A percentile compares a stretch with the other conserved stretches of the same genome.
Conservation (phyloP, 805 yeast species). For the Pichia rugopelliculosa region DNA sequence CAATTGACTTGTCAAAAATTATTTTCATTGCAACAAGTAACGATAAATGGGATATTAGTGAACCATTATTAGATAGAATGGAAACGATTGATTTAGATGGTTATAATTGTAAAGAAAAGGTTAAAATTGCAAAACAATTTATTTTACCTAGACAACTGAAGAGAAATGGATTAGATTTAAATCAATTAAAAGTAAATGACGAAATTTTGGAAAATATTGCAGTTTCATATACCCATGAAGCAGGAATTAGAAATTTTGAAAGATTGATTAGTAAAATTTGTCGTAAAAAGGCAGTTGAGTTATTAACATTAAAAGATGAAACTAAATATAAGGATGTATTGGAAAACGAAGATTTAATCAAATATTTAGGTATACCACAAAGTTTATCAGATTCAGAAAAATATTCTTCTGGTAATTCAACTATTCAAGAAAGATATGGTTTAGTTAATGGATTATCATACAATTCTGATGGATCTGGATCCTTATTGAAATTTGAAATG, state of each 20-base stretch:
- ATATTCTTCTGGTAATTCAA: conserved; percentile 38
- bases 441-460: conserved; percentile 85
- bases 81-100: conserved; percentile 76
- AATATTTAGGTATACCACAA: conserved; percentile 56
- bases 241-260: conserved; percentile 80
- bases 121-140: conserved; percentile 59
- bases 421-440: conserved; percentile 50
- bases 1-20: conserved; percentile 74
- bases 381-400: conserved; percentile 27
- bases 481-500: conserved; percentile 72
- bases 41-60: conserved; percentile 59
- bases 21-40: conserved; percentile 84
- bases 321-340: conserved; percentile 34
- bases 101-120: conserved; percentile 71
- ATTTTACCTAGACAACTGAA: conserved; percentile 68
- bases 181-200: conserved; percentile 39
- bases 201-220: conserved; percentile 56
- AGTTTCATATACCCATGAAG: conserved; percentile 68
- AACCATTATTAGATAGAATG: conserved; percentile 77
- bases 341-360: conserved; percentile 48
- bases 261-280: conserved; percentile 69
- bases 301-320: conserved; percentile 30
- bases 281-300: conserved; percentile 75
- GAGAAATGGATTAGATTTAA: conserved; percentile 52
- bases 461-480: conserved; percentile 81